Evolutionary conservation across 305 asterid genomes (phyloP).

Genomic region (Rubia balearica): DNA sequence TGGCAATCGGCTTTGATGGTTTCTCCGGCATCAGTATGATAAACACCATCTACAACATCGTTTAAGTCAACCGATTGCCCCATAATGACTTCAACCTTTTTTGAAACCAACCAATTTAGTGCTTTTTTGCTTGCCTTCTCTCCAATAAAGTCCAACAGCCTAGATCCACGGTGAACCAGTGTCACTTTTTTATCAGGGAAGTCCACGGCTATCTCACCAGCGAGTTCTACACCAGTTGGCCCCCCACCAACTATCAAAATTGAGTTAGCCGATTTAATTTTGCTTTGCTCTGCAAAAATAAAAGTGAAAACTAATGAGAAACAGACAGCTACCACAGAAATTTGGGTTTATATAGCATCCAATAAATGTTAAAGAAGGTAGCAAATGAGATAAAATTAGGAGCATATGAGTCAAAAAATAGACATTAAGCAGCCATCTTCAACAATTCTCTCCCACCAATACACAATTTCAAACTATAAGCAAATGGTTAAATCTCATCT

Average conservation of each 20-base stretch:
- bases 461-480: neutral
- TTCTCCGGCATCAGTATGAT: conserved; percentile 64
- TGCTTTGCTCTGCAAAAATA: conserved; percentile 42
- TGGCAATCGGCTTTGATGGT: conserved; percentile 64
- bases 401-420: neutral
- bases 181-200: conserved; percentile 71
- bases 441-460: neutral
- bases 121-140: conserved; percentile 59
- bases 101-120: conserved; percentile 57
- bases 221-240: conserved; percentile 82
- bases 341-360: neutral
- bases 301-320: conserved; percentile 7
- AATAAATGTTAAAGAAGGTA: neutral
- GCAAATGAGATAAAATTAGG: neutral
- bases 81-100: conserved; percentile 68
- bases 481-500: neutral
- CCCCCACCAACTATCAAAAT: conserved; percentile 80
- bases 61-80: conserved; percentile 53
- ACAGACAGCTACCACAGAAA: neutral
- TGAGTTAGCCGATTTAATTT: conserved; percentile 53
- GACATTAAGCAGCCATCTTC: neutral
- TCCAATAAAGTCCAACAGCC: conserved; percentile 56
- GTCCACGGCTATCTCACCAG: conserved; percentile 57
- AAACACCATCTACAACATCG: conserved; percentile 35
- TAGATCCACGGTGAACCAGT: conserved; percentile 60